These are phyloP conservation scores for Aspergillaceae sp. DNA, from an alignment of 2,329 filamentous ascomycete genomes.

Conservation along the genomic window DNA sequence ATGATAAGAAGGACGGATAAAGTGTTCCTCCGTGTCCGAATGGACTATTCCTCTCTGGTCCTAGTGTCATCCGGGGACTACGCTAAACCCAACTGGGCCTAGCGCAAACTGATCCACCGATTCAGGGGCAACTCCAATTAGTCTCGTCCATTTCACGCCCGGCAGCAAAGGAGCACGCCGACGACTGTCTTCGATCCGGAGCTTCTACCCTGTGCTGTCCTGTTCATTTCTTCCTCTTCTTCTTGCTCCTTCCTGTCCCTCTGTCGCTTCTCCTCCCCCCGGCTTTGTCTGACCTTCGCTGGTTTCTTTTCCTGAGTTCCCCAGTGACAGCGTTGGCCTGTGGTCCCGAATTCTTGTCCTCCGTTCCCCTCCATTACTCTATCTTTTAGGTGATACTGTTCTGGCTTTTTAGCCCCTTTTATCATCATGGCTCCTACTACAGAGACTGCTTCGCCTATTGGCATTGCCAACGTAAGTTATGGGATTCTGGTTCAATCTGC, in stretches of 20 bases:
- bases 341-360: not conserved
- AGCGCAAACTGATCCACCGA: conserved; percentile 11
- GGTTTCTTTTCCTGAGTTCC: not conserved
- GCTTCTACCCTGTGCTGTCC: conserved; percentile 8
- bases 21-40: conserved; percentile 19
- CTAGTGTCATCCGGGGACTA: conserved; percentile 24
- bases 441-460: conserved; percentile 59
- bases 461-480: conserved; percentile 61
- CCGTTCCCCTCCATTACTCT: conserved; percentile 9
- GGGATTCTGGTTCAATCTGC: not conserved
- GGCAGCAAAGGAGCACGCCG: conserved; percentile 8
- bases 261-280: not conserved
- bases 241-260: conserved; percentile 4
- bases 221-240: conserved; percentile 4
- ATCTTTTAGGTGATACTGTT: conserved; percentile 10
- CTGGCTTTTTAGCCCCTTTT: conserved; percentile 13
- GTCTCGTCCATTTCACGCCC: conserved; percentile 4
- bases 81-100: conserved; percentile 13
- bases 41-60: conserved; percentile 15
- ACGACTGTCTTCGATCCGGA: conserved; percentile 1
- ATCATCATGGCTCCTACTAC: conserved; percentile 44
- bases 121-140: conserved; percentile 23
- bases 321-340: not conserved
- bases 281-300: not conserved
- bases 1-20: conserved; percentile 20